phyloP scores from a whole-genome alignment of 2,329 filamentous ascomycete species.

The Chlorencoelia australis region DNA sequence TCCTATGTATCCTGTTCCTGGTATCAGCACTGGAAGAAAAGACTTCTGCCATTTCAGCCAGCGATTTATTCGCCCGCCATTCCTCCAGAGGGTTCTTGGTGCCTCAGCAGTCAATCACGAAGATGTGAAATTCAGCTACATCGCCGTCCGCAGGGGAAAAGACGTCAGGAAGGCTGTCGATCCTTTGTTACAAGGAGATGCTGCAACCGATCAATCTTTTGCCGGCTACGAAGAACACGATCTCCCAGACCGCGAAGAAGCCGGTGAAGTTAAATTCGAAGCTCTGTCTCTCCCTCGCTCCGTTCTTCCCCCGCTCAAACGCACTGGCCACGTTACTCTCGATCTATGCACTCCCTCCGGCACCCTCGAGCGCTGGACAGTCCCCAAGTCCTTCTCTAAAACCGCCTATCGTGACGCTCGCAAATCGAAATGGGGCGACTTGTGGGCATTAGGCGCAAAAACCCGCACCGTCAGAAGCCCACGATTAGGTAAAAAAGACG shows the following conservation, averaged over 20 bases:
- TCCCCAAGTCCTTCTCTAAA: slow-evolving; percentile 70
- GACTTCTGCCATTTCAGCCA: slow-evolving; percentile 90
- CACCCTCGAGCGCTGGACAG: slow-evolving; percentile 84
- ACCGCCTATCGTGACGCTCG: slow-evolving; percentile 86
- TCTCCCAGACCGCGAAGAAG: slow-evolving; percentile 16
- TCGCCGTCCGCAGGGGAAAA: slow-evolving; percentile 72
- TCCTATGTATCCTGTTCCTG: slow-evolving; percentile 74
- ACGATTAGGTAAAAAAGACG: slow-evolving; percentile 42
- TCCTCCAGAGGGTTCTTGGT: slow-evolving; percentile 67
- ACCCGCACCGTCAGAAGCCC: slow-evolving; percentile 56
- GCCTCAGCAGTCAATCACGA: slow-evolving; percentile 70
- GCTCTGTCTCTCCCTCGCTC: slow-evolving; percentile 67
- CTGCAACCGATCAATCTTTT: slow-evolving; percentile 58
- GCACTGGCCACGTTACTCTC: slow-evolving; percentile 75
- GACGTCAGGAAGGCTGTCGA: slow-evolving; percentile 33
- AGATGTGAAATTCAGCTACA: slow-evolving; percentile 82
- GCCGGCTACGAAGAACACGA: slow-evolving; percentile 53
- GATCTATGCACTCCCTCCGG: slow-evolving; percentile 85
- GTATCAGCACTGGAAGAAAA: slow-evolving; percentile 63
- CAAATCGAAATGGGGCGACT: slow-evolving; percentile 82
- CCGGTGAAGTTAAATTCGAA: slow-evolving; percentile 28
- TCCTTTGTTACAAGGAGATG: slow-evolving; percentile 38
- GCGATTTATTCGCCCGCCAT: slow-evolving; percentile 74
- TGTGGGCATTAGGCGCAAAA: slow-evolving; percentile 94
- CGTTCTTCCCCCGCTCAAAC: slow-evolving; percentile 74